phyloP scores from a whole-genome alignment of 2,329 filamentous ascomycete genomes.

The Aspergillus hortae region DNA sequence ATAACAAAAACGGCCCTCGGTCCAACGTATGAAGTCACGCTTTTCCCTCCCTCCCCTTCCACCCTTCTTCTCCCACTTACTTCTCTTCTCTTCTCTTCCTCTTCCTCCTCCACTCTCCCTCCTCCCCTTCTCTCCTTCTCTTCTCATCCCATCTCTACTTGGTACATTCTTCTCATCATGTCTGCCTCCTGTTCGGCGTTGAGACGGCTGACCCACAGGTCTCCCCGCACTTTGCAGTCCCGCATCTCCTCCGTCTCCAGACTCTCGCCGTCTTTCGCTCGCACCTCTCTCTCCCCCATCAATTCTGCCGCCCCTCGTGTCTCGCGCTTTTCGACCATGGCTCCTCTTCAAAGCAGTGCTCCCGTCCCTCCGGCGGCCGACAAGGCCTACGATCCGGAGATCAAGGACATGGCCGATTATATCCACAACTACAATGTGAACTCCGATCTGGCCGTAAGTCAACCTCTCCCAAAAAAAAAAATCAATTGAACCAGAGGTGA shows the following conservation, averaged over 20 bases:
- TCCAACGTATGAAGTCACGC: neutral
- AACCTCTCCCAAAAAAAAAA: neutral
- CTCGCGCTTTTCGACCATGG: slow-evolving; percentile 42
- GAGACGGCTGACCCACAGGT: slow-evolving; percentile 40
- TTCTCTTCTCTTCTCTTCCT: slow-evolving; percentile 1
- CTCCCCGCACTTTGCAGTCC: slow-evolving; percentile 44
- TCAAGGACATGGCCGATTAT: slow-evolving; percentile 91
- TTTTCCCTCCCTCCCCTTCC: neutral
- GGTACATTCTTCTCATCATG: slow-evolving; percentile 25
- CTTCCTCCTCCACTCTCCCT: neutral
- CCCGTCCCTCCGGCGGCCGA: slow-evolving; percentile 29
- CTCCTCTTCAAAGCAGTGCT: slow-evolving; percentile 36
- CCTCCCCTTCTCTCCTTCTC: slow-evolving; percentile 9
- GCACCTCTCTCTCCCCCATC: slow-evolving; percentile 25
- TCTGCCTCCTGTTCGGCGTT: slow-evolving; percentile 39
- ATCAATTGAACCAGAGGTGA: neutral
- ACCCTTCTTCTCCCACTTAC: slow-evolving; percentile 6
- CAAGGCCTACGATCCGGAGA: slow-evolving; percentile 80
- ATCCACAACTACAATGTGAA: slow-evolving; percentile 88
- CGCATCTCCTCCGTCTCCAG: slow-evolving; percentile 43
- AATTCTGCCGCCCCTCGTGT: slow-evolving; percentile 20
- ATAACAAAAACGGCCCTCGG: neutral
- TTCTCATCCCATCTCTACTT: slow-evolving; percentile 9
- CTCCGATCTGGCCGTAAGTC: slow-evolving; percentile 83
- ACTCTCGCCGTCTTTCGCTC: slow-evolving; percentile 27